These are phyloP conservation scores for Marasmius oreades DNA, from an alignment of 1,284 basidiomycete species.

Conservation along the genomic window DNA sequence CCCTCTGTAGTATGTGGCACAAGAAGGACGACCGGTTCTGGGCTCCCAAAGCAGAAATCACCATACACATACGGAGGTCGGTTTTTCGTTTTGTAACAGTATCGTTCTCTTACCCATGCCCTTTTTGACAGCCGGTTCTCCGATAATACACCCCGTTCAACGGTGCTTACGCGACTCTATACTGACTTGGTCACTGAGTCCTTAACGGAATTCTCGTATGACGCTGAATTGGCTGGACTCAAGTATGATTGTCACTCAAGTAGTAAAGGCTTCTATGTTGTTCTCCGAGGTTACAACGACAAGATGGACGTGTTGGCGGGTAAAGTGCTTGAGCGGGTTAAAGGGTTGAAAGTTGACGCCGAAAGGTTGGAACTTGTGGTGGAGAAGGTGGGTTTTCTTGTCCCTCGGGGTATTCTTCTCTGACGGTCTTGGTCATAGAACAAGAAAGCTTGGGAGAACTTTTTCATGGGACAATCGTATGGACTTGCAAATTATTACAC, in stretches of 20 bases:
- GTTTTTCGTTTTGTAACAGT: constrained; percentile 9
- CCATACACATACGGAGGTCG: constrained; percentile 71
- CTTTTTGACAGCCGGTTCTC: constrained; percentile 42
- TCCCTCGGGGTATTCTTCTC: neutral
- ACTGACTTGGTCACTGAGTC: constrained; percentile 87
- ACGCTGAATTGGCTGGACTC: constrained; percentile 90
- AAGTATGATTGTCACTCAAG: constrained; percentile 71
- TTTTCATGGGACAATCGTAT: constrained; percentile 84
- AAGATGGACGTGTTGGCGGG: constrained; percentile 81
- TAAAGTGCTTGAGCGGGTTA: constrained; percentile 74
- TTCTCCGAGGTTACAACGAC: constrained; percentile 90
- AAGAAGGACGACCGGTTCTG: constrained; percentile 97
- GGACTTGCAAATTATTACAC: constrained; percentile 78
- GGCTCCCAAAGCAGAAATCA: constrained; percentile 82
- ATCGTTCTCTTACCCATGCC: constrained; percentile 7
- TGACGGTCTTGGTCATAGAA: constrained; percentile 38
- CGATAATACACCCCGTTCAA: constrained; percentile 51
- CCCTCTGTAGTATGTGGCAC: constrained; percentile 80
- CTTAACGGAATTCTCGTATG: constrained; percentile 89
- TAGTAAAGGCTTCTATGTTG: constrained; percentile 68
- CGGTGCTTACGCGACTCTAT: constrained; percentile 76
- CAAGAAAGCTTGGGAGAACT: constrained; percentile 80
- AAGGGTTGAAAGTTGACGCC: constrained; percentile 63
- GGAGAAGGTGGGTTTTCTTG: constrained; percentile 62
- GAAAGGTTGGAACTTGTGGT: constrained; percentile 82